Evolutionary conservation across 2,329 filamentous ascomycete genomes (phyloP).

Genomic region (Alternaria brassicae): DNA sequence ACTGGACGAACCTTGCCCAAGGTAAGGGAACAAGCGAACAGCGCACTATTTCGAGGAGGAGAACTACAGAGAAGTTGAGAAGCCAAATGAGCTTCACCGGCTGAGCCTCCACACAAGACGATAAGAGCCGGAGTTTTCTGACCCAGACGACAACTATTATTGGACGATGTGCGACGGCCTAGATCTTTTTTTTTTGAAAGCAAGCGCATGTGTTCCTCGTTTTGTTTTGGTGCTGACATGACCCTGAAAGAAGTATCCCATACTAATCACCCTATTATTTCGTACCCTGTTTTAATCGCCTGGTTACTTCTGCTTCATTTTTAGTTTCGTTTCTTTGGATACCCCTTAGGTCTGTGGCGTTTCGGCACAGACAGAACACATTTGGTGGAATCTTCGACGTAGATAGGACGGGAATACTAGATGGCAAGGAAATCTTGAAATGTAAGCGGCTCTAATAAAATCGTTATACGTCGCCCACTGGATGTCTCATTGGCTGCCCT

Average conservation of each 20-base stretch:
- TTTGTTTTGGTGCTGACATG: neutral
- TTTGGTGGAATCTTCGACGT: neutral
- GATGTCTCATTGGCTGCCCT: neutral
- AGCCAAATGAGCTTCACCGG: conserved; percentile 19
- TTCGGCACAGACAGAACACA: neutral
- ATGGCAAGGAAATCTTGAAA: neutral
- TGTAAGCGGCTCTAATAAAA: neutral
- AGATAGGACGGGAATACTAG: neutral
- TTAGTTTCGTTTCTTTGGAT: neutral
- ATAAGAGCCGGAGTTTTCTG: neutral
- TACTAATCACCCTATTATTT: neutral
- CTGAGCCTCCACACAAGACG: neutral
- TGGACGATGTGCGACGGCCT: conserved; percentile 1
- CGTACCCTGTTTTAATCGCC: neutral
- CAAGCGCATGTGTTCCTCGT: neutral
- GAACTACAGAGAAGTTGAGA: conserved; percentile 27
- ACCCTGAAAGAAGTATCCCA: neutral
- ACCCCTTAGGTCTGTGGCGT: conserved; percentile 2
- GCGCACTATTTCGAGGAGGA: conserved; percentile 20
- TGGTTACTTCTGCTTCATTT: neutral
- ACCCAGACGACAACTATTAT: neutral
- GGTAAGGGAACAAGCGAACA: conserved; percentile 14
- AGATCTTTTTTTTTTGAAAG: neutral
- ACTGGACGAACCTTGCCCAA: conserved; percentile 46
- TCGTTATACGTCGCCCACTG: neutral